Evolutionary conservation across 129 eudicot species (phyloP).

Genomic region (Apium graveolens): DNA sequence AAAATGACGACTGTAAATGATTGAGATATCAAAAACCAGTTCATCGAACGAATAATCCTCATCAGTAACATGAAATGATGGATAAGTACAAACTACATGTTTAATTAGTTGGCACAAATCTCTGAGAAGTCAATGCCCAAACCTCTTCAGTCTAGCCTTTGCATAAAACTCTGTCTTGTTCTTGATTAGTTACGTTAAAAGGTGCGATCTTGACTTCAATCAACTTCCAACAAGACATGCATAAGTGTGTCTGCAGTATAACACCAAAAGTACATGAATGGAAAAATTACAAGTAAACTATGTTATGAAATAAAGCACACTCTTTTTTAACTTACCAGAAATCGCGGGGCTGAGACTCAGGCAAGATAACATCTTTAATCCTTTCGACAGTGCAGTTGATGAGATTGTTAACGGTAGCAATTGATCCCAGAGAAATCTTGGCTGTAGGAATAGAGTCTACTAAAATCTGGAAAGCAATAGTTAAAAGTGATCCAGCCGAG

Average conservation of each 20-base stretch:
- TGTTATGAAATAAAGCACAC: background rate
- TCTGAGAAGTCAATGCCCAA: slow-evolving; percentile 15
- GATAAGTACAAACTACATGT: background rate
- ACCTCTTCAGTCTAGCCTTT: background rate
- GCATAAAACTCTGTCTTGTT: background rate
- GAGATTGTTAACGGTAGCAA: slow-evolving; percentile 28
- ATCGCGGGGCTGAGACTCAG: background rate
- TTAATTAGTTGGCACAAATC: background rate
- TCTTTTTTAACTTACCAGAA: background rate
- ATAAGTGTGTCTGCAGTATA: background rate
- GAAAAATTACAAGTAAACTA: background rate
- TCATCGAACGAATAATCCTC: background rate
- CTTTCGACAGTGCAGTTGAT: slow-evolving; percentile 26
- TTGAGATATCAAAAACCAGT: background rate
- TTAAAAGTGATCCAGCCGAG: slow-evolving; percentile 25
- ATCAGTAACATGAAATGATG: background rate
- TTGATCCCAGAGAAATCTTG: slow-evolving; percentile 27
- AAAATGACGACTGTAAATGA: background rate
- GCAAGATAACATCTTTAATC: slow-evolving; percentile 26
- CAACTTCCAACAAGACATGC: background rate
- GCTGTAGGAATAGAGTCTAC: slow-evolving; percentile 33
- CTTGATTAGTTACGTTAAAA: background rate
- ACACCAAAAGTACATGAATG: background rate
- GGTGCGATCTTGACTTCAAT: slow-evolving; percentile 40
- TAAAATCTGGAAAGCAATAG: slow-evolving; percentile 25